Base-by-base conservation (phyloP, 2,329 filamentous ascomycete species). In the Colletotrichum sp. region DNA sequence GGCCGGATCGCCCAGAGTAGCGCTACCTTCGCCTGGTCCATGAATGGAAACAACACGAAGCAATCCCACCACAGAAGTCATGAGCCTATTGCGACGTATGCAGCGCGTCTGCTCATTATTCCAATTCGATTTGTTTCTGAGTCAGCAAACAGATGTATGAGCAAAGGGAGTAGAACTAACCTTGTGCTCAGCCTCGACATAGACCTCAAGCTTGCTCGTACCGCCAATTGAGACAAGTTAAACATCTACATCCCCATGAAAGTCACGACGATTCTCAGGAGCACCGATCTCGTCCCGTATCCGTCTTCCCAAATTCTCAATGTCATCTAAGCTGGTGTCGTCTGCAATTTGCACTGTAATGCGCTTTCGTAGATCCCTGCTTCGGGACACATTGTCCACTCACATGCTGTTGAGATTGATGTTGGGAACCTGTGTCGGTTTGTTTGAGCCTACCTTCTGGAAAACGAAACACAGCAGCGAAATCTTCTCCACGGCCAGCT, bases 71-170 rank as follows among this genome's bases (percentile, higher is more conserved):
- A 94, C 83, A 63, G 92, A 91, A 80, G 92, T 94, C 79, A 94
- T 93, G 84, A 94, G 94, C 82, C 94, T 94, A 85, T 94, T 94
- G 77, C 92, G 90, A 55, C 92, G 90, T 74, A 93, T 90, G 3
- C 94, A 86, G 85, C 92, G 91, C 30, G 94, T 87, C 68, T 92
- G 85, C 81, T 94, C 92, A 79, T 94, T 94, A 79, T 94, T 92
- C 92, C 92, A 94, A 80, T 93, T 93, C 32, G 91, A 93, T 79
- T 94, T 93, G 86, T 93, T 93, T 5, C 6, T 21, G 21, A 2
- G 16, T 72, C 38, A 72, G 61, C 28, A 15, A 58, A 9, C 5
- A 16, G 6, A 12, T 36, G 18, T n/a, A 18, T 15, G 34, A 18
- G 13, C 13, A 12, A 48, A 24, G 15, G 32, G 9, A 24, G 15